Evolutionary conservation across 1,139 yeast species (phyloP).

Genomic region (Debaryomyces coudertii): DNA sequence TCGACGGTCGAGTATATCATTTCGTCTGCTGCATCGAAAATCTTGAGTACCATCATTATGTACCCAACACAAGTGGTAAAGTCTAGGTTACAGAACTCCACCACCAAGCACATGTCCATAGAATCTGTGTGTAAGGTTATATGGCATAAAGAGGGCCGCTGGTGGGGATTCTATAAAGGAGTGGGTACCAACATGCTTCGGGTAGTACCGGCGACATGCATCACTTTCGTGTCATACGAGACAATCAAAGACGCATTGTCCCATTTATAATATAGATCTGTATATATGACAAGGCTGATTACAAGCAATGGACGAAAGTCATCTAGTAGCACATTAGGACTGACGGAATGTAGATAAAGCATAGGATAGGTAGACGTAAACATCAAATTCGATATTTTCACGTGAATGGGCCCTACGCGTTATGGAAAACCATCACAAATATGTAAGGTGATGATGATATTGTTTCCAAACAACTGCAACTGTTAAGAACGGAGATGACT

Average conservation of each 20-base stretch:
- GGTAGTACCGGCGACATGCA: constrained; percentile 75
- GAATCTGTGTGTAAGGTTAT: constrained; percentile 26
- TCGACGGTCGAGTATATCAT: constrained; percentile 59
- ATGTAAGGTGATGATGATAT: background rate
- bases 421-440: background rate
- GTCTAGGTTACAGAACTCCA: constrained; percentile 68
- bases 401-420: constrained; percentile 7
- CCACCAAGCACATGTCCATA: constrained; percentile 21
- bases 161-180: constrained; percentile 77
- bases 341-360: background rate
- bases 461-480: background rate
- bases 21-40: constrained; percentile 71
- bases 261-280: background rate
- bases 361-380: background rate
- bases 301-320: background rate
- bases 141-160: constrained; percentile 47
- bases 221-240: constrained; percentile 71
- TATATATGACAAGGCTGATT: background rate
- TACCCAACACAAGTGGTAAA: constrained; percentile 88
- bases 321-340: no score
- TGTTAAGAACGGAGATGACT: background rate
- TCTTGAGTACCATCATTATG: constrained; percentile 64
- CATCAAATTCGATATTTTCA: constrained; percentile 3
- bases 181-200: constrained; percentile 59
- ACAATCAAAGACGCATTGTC: constrained; percentile 30